phyloP scores from a whole-genome alignment of 495 filamentous ascomycete genomes.

The Talaromyces ruber region DNA sequence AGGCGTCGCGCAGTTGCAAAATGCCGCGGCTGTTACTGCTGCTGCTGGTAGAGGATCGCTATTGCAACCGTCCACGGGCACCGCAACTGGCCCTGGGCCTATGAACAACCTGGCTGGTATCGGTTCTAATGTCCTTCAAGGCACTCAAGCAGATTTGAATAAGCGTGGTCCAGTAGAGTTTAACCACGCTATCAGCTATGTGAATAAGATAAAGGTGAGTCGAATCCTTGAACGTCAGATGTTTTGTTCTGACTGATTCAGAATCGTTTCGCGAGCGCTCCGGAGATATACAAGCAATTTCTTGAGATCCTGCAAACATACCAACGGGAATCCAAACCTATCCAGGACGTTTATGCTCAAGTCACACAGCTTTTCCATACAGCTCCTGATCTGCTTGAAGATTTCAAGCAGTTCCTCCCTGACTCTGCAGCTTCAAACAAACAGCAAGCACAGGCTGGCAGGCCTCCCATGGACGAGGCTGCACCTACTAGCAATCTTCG shows the following conservation, averaged over 20 bases:
- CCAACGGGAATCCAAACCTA: conserved; percentile 95
- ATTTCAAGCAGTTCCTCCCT: conserved; percentile 98
- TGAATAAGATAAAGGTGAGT: conserved; percentile 97
- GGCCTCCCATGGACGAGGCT: conserved; percentile 58
- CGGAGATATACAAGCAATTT: conserved; percentile 99
- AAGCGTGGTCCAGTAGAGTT: conserved; percentile 96
- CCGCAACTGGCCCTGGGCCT: conserved; percentile 37
- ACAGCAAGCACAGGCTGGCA: conserved; percentile 56
- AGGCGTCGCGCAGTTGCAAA: conserved; percentile 71
- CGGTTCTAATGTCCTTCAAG: conserved; percentile 36
- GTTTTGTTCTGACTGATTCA: conserved; percentile 16
- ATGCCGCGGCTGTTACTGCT: conserved; percentile 52
- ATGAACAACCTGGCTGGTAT: conserved; percentile 38
- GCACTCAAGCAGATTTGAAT: conserved; percentile 57
- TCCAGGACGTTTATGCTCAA: conserved; percentile 96
- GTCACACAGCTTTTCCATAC: conserved; percentile 90
- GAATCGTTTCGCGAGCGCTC: conserved; percentile 93
- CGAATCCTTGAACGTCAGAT: background rate
- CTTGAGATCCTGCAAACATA: conserved; percentile 98
- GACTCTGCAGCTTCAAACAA: conserved; percentile 91
- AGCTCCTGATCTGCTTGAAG: conserved; percentile 93
- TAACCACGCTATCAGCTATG: conserved; percentile 99
- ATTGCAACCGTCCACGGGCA: conserved; percentile 29
- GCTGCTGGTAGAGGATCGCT: conserved; percentile 33
- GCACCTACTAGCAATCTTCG: conserved; percentile 53